Evolutionary conservation across 768 basidiomycete genomes (phyloP), one percentile per base, ranked within the genome.

Genomic region (Strobilomyces dryophilus): DNA sequence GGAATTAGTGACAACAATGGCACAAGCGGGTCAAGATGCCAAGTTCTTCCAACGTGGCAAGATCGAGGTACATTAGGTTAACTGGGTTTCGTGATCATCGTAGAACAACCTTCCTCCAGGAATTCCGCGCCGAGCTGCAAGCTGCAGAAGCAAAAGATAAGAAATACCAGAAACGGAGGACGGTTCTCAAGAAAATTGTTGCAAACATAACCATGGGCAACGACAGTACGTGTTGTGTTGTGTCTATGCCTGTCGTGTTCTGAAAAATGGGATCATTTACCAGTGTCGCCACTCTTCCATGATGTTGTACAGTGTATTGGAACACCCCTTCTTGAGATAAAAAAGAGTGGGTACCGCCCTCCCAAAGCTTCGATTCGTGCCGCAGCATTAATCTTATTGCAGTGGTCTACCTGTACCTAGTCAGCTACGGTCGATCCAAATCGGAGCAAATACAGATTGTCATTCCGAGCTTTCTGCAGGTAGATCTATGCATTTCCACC

Each of bases 151-250:
- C 87, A 58, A 97, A 97, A 73, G 97, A 99, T 79, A 99, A 98
- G 79, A 95, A 94, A 64, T 98, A 82, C 59, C 74, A 83, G 61
- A 95, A 95, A 72, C 82, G 94, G 63, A 98, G 94, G 80, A 94
- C 84, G 0, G 88, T 92, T 18, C 73, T 98, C 62, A 98, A 99
- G 81, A 95, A 95, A 77, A 88, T 98, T 55, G 93, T 98, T 12
- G 97, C 97, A 39, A 98, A 98, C 71, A 98, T 98, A 71, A 99
- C 97, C 4, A 98, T 99, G 95, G 97, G 97, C 41, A 97, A 94
- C 66, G 95, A 98, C 73, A 95, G 95, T 97, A 67, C 73, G 93
- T 83, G 58, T 49, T 55, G 57, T 36, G 45, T 52, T 44, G 50
- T 47, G 20, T 35, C 40, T 40, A 37, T 37, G 10, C 26, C 39